Percentiles rank a stretch among this genome's conserved stretches.
phyloP scores from a whole-genome alignment of 2,329 filamentous ascomycete genomes.

The Aureobasidium sp. region DNA sequence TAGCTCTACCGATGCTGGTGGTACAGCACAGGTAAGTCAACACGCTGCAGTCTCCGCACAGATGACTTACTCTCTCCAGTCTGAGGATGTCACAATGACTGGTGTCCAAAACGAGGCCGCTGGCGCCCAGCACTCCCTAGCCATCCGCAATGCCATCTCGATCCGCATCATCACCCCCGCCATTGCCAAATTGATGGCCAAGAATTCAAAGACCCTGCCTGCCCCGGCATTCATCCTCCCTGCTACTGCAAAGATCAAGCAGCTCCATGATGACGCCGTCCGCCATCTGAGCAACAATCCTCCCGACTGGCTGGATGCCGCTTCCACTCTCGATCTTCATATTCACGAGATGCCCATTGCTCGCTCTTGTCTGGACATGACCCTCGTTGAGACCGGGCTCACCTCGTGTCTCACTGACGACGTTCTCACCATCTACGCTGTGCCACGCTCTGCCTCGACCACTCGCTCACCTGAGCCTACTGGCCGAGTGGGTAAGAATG shows the following conservation, averaged over 20 bases:
- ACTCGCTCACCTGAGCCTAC: not conserved
- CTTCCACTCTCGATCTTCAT: conserved; percentile 32
- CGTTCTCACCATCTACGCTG: conserved; percentile 33
- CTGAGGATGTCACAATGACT: not conserved
- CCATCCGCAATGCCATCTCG: conserved; percentile 20
- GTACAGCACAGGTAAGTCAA: conserved; percentile 8
- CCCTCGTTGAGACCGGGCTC: conserved; percentile 27
- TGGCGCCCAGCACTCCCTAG: conserved; percentile 1
- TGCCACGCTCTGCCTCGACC: conserved; percentile 25
- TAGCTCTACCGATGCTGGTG: not conserved
- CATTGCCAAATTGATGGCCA: conserved; percentile 23
- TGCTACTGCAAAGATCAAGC: conserved; percentile 25
- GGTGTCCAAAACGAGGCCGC: not conserved
- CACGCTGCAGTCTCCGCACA: no score
- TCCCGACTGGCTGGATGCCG: conserved; percentile 19
- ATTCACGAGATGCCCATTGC: conserved; percentile 35
- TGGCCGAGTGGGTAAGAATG: conserved; percentile 27
- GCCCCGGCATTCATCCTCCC: conserved; percentile 26
- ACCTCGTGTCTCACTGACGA: conserved; percentile 27
- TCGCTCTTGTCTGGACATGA: conserved; percentile 25
- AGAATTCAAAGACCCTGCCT: conserved; percentile 20
- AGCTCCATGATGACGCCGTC: conserved; percentile 30
- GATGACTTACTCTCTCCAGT: not conserved
- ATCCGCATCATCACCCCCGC: conserved; percentile 35
- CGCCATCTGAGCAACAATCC: conserved; percentile 28